Percentiles rank a stretch among this genome's conserved stretches.
Evolutionary conservation across 306 rosid species (phyloP).

Genomic region (Fagus crenata): DNA sequence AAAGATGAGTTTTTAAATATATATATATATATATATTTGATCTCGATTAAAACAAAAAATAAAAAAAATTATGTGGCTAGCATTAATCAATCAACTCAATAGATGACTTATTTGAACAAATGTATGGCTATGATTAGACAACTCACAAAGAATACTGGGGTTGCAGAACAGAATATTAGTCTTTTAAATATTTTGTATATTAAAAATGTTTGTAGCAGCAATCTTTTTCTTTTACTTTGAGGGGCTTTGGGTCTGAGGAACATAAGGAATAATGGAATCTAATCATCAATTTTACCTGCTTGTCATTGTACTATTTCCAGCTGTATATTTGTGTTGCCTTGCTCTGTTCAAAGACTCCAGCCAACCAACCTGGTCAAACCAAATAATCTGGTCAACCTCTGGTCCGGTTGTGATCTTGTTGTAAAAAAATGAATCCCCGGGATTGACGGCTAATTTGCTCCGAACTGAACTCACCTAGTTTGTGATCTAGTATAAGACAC

Average conservation of each 20-base stretch:
- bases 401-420: conserved; percentile 58
- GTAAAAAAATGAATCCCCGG: conserved; percentile 34
- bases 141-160: conserved; percentile 13
- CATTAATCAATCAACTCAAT: no score
- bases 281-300: conserved; percentile 81
- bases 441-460: conserved; percentile 42
- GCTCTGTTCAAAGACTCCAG: conserved; percentile 24
- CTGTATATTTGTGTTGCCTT: conserved; percentile 41
- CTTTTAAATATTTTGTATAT: conserved; percentile 15
- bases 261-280: conserved; percentile 98
- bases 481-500: conserved; percentile 18
- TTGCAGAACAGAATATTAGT: conserved; percentile 25
- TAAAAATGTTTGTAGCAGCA: conserved; percentile 24
- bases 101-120: conserved; percentile 20
- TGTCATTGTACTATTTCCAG: conserved; percentile 92
- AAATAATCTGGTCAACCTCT: conserved; percentile 54
- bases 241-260: conserved; percentile 46
- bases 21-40: no score
- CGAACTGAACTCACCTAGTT: neutral
- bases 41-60: no score
- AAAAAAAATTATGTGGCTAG: neutral
- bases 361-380: conserved; percentile 62
- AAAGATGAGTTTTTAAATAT: no score
- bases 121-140: conserved; percentile 36
- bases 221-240: conserved; percentile 35